Percentiles rank a stretch among this genome's conserved stretches.
These are phyloP conservation scores for Rossbeevera mucosa DNA, from an alignment of 768 basidiomycete species.

Conservation along the genomic window DNA sequence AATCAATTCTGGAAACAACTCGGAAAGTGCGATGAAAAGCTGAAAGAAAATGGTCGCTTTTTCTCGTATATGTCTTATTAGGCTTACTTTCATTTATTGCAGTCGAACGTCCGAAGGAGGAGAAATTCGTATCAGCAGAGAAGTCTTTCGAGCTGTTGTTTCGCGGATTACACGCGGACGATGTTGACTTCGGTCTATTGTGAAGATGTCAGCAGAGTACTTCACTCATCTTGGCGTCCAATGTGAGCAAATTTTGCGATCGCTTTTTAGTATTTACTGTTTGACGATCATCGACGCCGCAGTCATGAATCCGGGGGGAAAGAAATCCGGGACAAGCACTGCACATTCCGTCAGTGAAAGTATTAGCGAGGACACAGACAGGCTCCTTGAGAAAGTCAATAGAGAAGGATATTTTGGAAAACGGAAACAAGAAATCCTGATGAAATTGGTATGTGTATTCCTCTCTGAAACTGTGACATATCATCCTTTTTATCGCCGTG, in stretches of 20 bases:
- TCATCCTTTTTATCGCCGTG: background rate
- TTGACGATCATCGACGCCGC: no score
- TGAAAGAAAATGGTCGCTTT: background rate
- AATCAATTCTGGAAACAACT: background rate
- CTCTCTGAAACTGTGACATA: no score
- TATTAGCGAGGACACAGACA: background rate
- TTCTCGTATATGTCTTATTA: background rate
- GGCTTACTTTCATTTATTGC: background rate
- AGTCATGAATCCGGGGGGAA: constrained; percentile 1
- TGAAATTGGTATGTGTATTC: background rate
- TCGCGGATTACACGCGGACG: no score
- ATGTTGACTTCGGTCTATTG: no score
- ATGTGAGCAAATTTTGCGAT: background rate
- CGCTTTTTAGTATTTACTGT: no score
- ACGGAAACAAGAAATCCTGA: background rate
- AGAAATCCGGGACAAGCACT: background rate
- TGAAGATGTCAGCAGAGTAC: background rate
- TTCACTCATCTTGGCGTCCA: constrained; percentile 4
- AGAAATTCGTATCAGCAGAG: background rate
- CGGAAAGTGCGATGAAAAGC: background rate
- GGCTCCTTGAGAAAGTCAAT: background rate
- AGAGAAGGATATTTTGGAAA: background rate
- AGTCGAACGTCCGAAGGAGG: background rate
- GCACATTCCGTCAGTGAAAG: background rate
- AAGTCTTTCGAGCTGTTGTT: no score